Evolutionary conservation across 2,329 filamentous ascomycete species (phyloP), one percentile per base, ranked within the genome.

Genomic region (Ophiocordyceps camponoti-rufipedis): DNA sequence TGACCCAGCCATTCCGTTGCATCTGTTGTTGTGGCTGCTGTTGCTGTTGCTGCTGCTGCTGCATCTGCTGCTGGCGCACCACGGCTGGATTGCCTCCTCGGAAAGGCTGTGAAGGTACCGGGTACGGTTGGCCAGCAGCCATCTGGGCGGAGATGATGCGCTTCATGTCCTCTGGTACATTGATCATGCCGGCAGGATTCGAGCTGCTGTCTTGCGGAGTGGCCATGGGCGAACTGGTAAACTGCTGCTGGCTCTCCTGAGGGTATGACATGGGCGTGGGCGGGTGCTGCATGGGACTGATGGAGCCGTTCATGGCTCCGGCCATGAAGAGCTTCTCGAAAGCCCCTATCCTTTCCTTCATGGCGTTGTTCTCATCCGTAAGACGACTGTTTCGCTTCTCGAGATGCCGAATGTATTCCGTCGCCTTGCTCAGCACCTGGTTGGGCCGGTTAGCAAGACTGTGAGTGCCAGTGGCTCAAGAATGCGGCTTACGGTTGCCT

Each of bases 341-440:
- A 0, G 78, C 78, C 33, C 80, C 76, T 35, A 95, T 75, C 29
- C 85, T 77, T 42, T 78, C 77, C 60, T 89, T 88, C 65, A 94
- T 75, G 13, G 75, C 75, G 29, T 67, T 71, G 56, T 94, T 88
- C 58, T 96, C 87, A 42, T 94, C 85, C 45, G 80, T 68, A 10
- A 95, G 67, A 6, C 83, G 78, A 52, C 79, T 83, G 55, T 94
- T 94, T 12, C 87, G 79, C 65, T 93, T 93, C 62, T 96, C 89
- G 2, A 96, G 67, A 62, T 96, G 88, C 35, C 81, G 77, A 52
- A 96, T 96, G 54, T 96, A 96, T 59, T 96, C 89, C 6, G 89
- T 95, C 2, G 89, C 89, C 62, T 96, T 96, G 52, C 85, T 88
- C 41, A 96, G 66, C 44, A 96, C 74, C 72, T 78, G 50, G n/a